Evolutionary conservation across 345 rosid genomes (phyloP), one percentile per base, ranked within the genome.

Genomic region (Punica granatum): DNA sequence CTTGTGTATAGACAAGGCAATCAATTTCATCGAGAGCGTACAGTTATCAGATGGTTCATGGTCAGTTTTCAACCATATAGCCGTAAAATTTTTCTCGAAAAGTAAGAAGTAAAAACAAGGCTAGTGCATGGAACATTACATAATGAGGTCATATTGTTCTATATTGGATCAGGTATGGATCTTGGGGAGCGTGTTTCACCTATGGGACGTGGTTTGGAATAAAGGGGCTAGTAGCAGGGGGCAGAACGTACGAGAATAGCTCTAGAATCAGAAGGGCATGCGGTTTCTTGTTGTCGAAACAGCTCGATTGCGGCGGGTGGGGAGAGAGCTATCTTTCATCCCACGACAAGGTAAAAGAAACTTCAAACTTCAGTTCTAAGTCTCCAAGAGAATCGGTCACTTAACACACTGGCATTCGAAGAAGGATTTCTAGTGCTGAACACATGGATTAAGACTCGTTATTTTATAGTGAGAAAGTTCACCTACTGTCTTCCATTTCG

Each of bases 201-300:
- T 90, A 86, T 25, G 94, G 92, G 37, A 86, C 97, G 34, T 90
- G 94, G 94, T 88, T 86, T 48, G 97, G 92, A 15, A 67, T 88
- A n/a, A 79, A 76, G 36, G 89, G 93, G 1, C 37, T 90, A 8
- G 81, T 86, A 53, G 83, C 74, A 9, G 74, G 46, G 3, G 93
- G 88, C 0, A 73, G 59, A 68, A 83, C 69, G 2, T 84, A 82
- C 19, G 53, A 75, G 12, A 80, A 69, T 1, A 72, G 80, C 73
- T 0, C 12, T 13, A 53, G 72, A 64, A 75, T 90, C 19, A 75
- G 76, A 74, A 84, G 42, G 63, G 97, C 92, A 0, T 86, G 88
- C 64, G 65, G 69, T 64, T 90, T 86, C 76, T 68, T 90, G 15
- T 73, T 90, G 7, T 81, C 83, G 16, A 88, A 82, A 43, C 90